phyloP scores from a whole-genome alignment of 495 filamentous ascomycete species.

The Hyaloscypha bicolor region DNA sequence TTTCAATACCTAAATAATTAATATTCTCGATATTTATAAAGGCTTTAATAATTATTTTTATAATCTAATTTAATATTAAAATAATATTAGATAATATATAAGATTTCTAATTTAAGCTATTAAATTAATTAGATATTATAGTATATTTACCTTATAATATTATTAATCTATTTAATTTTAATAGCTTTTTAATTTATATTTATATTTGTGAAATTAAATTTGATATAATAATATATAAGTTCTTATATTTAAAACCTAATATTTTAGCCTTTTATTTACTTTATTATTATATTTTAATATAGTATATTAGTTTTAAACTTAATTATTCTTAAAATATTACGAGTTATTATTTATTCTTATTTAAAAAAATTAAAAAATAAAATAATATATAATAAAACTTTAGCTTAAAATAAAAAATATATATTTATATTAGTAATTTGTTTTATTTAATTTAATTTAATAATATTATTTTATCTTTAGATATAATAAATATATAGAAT shows the following conservation, averaged over 20 bases:
- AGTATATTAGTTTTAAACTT: constrained; percentile 27
- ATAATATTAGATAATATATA: constrained; percentile 19
- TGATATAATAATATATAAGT: constrained; percentile 34
- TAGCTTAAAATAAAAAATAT: constrained; percentile 31
- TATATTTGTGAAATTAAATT: constrained; percentile 32
- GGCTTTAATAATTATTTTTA: constrained; percentile 34
- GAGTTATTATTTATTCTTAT: too few species aligned
- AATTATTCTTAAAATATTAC: too few species aligned
- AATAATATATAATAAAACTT: constrained; percentile 34
- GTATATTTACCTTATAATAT: constrained; percentile 36
- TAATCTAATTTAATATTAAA: constrained; percentile 11
- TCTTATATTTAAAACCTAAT: constrained; percentile 31
- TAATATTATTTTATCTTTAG: too few species aligned
- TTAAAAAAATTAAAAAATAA: constrained; percentile 37
- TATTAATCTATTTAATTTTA: constrained; percentile 38
- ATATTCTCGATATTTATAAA: constrained; percentile 32
- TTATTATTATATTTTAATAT: constrained; percentile 34
- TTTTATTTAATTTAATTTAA: too few species aligned
- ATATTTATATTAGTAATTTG: too few species aligned
- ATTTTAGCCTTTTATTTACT: constrained; percentile 33
- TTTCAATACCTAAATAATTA: constrained; percentile 29
- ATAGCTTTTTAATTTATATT: constrained; percentile 30
- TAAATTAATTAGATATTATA: constrained; percentile 35
- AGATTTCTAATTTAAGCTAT: constrained; percentile 35
- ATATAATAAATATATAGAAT: too few species aligned